phyloP scores from a whole-genome alignment of 148 eudicot genomes.

The Arctostaphylos glauca region DNA sequence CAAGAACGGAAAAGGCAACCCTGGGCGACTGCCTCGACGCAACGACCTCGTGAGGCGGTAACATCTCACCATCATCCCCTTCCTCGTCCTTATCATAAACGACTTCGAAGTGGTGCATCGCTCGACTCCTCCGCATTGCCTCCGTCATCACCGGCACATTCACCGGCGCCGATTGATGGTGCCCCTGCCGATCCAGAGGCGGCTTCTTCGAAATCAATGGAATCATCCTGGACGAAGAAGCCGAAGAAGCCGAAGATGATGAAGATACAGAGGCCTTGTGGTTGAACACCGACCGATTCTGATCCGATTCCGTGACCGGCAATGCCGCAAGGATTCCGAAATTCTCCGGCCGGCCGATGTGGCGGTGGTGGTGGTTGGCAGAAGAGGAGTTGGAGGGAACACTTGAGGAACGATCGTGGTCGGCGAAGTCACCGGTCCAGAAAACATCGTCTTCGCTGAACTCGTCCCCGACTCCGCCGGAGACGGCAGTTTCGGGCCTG shows the following conservation, averaged over 20 bases:
- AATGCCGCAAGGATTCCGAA: constrained; percentile 51
- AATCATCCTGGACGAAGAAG: constrained; percentile 30
- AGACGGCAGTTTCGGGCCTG: constrained; percentile 10
- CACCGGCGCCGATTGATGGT: constrained; percentile 45
- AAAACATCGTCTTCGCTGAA: constrained; percentile 45
- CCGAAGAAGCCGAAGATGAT: constrained; percentile 16
- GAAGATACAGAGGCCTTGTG: constrained; percentile 18
- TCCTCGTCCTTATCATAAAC: constrained; percentile 23
- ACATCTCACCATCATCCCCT: constrained; percentile 34
- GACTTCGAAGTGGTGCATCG: constrained; percentile 18
- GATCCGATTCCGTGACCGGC: constrained; percentile 17
- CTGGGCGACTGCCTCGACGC: constrained; percentile 34
- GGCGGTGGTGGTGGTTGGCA: constrained; percentile 1
- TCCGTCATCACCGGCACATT: constrained; percentile 36
- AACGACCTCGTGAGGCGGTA: constrained; percentile 60
- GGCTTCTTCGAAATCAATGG: constrained; percentile 25
- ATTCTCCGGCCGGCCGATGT: constrained; percentile 20
- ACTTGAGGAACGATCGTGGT: constrained; percentile 1
- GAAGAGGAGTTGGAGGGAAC: constrained; percentile 20
- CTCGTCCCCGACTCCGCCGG: constrained; percentile 29
- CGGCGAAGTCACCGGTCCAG: constrained; percentile 25
- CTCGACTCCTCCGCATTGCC: constrained; percentile 3
- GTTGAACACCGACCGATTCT: constrained; percentile 14
- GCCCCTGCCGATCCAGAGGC: constrained; percentile 10
- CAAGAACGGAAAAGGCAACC: constrained; percentile 42